Conservation (phyloP, 257 asterid species). For the Avicennia marina region DNA sequence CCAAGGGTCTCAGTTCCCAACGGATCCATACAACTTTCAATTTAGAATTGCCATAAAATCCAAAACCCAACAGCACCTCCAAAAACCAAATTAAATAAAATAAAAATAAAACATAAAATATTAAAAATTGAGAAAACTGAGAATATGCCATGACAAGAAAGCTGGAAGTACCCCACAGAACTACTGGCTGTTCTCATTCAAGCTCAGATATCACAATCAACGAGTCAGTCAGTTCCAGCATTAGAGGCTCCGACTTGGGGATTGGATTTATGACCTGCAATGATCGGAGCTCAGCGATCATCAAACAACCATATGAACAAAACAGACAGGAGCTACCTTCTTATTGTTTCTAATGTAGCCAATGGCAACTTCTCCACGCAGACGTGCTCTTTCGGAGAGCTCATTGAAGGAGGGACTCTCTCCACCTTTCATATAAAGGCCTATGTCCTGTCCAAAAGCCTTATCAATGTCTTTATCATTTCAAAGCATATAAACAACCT, state of each 20-base stretch:
- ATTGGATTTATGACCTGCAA: constrained; percentile 84
- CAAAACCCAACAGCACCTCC: no score
- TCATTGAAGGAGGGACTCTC: constrained; percentile 80
- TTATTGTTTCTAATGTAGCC: constrained; percentile 78
- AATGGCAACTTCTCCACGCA: constrained; percentile 91
- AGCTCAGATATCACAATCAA: constrained; percentile 86
- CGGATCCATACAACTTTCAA: no score
- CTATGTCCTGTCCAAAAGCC: constrained; percentile 48
- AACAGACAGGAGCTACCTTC: no score
- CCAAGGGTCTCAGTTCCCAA: no score
- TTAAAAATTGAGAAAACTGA: no score
- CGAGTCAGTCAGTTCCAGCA: constrained; percentile 49
- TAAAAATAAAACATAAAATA: no score
- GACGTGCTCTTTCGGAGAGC: constrained; percentile 83
- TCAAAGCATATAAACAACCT: neutral
- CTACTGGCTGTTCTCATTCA: constrained; percentile 44
- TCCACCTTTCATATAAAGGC: constrained; percentile 74
- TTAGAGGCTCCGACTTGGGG: constrained; percentile 66
- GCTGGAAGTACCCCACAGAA: no score
- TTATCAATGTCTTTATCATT: neutral
- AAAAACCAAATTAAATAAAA: no score
- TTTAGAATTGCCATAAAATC: no score
- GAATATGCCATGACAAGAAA: no score
- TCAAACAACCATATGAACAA: constrained; percentile 3
- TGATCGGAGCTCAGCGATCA: no score